These are phyloP conservation scores for Coniochaeta pulveracea DNA, from an alignment of 2,329 filamentous ascomycete species.

Conservation along the genomic window DNA sequence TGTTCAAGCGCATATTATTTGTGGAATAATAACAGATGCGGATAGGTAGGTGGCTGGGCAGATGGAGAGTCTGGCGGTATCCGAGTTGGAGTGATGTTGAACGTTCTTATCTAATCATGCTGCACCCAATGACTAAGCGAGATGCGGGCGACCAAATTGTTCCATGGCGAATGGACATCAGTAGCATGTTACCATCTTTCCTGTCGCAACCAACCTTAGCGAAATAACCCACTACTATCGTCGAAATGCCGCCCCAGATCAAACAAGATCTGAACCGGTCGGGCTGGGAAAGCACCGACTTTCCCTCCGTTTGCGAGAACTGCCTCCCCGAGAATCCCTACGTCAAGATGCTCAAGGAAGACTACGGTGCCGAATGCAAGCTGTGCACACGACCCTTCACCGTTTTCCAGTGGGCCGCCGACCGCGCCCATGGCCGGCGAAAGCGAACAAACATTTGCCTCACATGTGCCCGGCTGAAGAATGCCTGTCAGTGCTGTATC, in stretches of 20 bases:
- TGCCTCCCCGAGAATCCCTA: slow-evolving; percentile 95
- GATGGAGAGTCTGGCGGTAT: no score
- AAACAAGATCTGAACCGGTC: slow-evolving; percentile 93
- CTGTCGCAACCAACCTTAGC: no score
- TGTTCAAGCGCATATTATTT: no score
- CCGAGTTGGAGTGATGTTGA: no score
- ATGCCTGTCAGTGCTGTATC: slow-evolving; percentile 99
- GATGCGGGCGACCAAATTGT: no score
- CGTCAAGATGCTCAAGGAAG: slow-evolving; percentile 98
- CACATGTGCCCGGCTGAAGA: slow-evolving; percentile 93
- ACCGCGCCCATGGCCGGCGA: slow-evolving; percentile 75
- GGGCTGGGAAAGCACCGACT: slow-evolving; percentile 90
- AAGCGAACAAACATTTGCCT: slow-evolving; percentile 93
- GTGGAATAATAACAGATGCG: no score
- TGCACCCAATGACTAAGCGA: no score
- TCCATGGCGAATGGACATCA: no score
- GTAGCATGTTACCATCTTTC: no score
- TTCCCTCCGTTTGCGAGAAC: slow-evolving; percentile 80
- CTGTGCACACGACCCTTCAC: slow-evolving; percentile 92
- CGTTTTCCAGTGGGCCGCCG: slow-evolving; percentile 87
- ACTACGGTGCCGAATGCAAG: slow-evolving; percentile 81
- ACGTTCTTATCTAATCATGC: no score
- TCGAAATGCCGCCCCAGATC: slow-evolving; percentile 75
- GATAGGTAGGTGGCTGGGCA: no score
- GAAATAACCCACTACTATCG: no score